phyloP scores from a whole-genome alignment of 2,329 filamentous ascomycete genomes.

The Pseudogymnoascus sp. region DNA sequence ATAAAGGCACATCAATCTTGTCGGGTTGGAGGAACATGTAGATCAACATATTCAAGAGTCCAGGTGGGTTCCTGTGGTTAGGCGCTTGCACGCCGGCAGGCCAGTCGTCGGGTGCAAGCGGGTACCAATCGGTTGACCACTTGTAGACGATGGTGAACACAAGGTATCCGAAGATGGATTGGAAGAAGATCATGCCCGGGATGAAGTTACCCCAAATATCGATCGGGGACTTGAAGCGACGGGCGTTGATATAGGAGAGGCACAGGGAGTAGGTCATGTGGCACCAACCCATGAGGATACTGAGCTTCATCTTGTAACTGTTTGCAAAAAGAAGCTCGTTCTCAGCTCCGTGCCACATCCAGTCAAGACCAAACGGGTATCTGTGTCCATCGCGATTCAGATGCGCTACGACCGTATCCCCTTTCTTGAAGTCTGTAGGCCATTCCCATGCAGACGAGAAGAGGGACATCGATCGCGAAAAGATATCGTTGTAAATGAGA shows the following conservation, averaged over 20 bases:
- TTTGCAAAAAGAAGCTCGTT: slow-evolving; percentile 95
- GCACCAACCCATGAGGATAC: slow-evolving; percentile 92
- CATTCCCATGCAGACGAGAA: slow-evolving; percentile 88
- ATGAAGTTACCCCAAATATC: slow-evolving; percentile 98
- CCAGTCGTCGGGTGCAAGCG: slow-evolving; percentile 30
- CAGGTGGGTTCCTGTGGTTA: slow-evolving; percentile 58
- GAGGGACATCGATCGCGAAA: slow-evolving; percentile 85
- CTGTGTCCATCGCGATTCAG: slow-evolving; percentile 62
- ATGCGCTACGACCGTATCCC: slow-evolving; percentile 56
- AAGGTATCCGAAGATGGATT: slow-evolving; percentile 95
- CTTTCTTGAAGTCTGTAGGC: slow-evolving; percentile 61
- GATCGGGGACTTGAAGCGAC: slow-evolving; percentile 88
- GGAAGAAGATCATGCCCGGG: slow-evolving; percentile 99
- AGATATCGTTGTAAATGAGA: slow-evolving; percentile 94
- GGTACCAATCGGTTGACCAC: slow-evolving; percentile 83
- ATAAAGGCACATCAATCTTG: slow-evolving; percentile 65
- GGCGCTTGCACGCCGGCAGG: slow-evolving; percentile 34
- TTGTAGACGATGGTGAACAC: slow-evolving; percentile 94
- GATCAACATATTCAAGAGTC: slow-evolving; percentile 96
- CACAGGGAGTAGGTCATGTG: slow-evolving; percentile 99
- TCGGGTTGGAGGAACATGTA: slow-evolving; percentile 98
- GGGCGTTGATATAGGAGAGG: slow-evolving; percentile 86
- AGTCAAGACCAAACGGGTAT: slow-evolving; percentile 94
- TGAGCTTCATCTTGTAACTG: slow-evolving; percentile 99
- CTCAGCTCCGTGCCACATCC: slow-evolving; percentile 92